Conservation (phyloP, 2,329 filamentous ascomycete genomes). For the Parascedosporium putredinis region DNA sequence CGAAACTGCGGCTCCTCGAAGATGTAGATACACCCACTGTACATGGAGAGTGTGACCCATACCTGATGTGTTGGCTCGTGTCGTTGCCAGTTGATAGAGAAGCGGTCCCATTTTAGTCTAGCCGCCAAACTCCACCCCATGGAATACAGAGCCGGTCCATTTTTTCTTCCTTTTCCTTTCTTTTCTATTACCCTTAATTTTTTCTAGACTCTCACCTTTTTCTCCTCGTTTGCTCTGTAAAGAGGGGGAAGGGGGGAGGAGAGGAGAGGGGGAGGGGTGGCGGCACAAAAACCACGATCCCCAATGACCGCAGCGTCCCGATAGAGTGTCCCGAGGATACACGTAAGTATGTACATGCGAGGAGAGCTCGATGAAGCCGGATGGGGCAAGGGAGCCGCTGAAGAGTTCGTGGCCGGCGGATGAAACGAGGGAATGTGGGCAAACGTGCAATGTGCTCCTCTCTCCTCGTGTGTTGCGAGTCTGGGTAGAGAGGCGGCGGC, state of each 20-base stretch:
- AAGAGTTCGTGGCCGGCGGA: neutral
- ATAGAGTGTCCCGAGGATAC: too few species aligned
- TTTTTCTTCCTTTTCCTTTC: neutral
- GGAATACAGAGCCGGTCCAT: slow-evolving; percentile 4
- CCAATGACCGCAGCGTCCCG: too few species aligned
- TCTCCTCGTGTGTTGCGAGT: neutral
- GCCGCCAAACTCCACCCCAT: slow-evolving; percentile 1
- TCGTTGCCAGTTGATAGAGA: slow-evolving; percentile 64
- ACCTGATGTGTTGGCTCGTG: slow-evolving; percentile 83
- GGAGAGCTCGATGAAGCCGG: neutral
- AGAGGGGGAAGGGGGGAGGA: too few species aligned
- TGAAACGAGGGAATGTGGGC: neutral
- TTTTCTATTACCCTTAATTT: too few species aligned
- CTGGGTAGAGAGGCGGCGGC: neutral
- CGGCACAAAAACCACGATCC: neutral
- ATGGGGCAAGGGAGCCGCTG: neutral
- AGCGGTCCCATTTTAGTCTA: slow-evolving; percentile 4
- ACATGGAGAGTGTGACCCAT: slow-evolving; percentile 51
- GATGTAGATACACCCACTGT: neutral
- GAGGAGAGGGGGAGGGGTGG: neutral
- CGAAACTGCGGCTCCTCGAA: slow-evolving; percentile 55
- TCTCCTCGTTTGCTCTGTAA: too few species aligned
- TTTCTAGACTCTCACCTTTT: too few species aligned
- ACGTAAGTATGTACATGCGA: neutral
- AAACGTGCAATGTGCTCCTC: neutral